phyloP scores from a whole-genome alignment of 805 yeast species.

The Kluyveromyces wickerhamii region DNA sequence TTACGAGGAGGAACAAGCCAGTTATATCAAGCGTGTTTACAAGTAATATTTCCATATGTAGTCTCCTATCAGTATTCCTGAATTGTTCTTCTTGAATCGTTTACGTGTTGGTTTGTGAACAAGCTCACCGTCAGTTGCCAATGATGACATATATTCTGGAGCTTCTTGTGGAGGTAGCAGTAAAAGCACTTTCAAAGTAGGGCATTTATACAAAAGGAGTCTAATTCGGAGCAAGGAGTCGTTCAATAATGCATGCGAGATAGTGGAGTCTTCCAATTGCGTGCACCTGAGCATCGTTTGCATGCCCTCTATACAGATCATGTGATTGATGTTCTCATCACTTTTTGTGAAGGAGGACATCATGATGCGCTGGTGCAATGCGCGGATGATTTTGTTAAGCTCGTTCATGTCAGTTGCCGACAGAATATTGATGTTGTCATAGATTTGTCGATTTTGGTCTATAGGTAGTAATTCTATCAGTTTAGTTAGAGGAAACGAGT shows the following conservation, averaged over 20 bases:
- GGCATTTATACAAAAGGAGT: conserved; percentile 12
- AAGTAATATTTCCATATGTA: conserved; percentile 4
- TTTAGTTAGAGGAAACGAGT: conserved; percentile 23
- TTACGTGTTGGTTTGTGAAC: not conserved
- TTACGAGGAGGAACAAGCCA: too few species aligned
- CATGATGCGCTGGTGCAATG: conserved; percentile 1
- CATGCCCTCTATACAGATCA: conserved; percentile 17
- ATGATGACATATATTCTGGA: not conserved
- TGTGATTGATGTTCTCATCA: not conserved
- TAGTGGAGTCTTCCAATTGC: conserved; percentile 12
- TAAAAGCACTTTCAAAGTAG: not conserved
- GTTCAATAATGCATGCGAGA: conserved; percentile 18
- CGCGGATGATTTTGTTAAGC: conserved; percentile 9
- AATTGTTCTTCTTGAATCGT: conserved; percentile 1
- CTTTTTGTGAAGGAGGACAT: not conserved
- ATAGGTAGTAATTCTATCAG: conserved; percentile 18
- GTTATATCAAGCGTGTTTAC: too few species aligned
- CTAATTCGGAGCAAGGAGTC: conserved; percentile 18
- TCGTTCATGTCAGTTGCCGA: conserved; percentile 24
- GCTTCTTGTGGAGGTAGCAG: conserved; percentile 3
- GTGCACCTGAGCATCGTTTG: conserved; percentile 26
- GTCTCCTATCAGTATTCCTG: conserved; percentile 2
- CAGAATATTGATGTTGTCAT: conserved; percentile 23
- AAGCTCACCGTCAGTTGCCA: not conserved
- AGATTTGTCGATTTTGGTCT: conserved; percentile 11